phyloP scores from a whole-genome alignment of 129 eudicot genomes.

The Silybum marianum region DNA sequence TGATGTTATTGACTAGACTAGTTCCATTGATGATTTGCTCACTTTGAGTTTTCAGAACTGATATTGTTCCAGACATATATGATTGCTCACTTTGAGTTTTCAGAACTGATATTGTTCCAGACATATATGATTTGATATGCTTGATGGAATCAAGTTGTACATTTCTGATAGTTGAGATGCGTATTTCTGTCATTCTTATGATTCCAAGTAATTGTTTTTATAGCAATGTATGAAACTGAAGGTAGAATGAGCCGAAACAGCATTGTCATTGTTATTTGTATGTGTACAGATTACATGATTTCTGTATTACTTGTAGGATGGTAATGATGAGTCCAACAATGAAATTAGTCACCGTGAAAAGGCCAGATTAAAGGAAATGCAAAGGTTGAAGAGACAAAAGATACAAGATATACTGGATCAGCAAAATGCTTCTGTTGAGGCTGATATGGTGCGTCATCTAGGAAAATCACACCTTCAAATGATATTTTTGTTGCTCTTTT shows the following conservation, averaged over 20 bases:
- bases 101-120: background rate
- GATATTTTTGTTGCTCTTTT: background rate
- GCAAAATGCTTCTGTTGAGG: conserved; percentile 89
- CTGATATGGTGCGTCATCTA: conserved; percentile 72
- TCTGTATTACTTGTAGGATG: conserved; percentile 50
- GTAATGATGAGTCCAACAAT: conserved; percentile 36
- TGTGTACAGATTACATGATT: background rate
- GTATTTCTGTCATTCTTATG: background rate
- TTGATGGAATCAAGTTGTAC: background rate
- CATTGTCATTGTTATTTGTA: background rate
- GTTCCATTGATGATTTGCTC: background rate
- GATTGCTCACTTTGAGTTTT: background rate
- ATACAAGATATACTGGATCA: conserved; percentile 79
- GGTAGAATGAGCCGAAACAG: background rate
- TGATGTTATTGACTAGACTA: background rate
- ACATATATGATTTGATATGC: background rate
- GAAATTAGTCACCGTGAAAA: conserved; percentile 81
- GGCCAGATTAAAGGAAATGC: conserved; percentile 82
- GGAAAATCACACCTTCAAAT: background rate
- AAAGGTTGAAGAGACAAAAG: conserved; percentile 83
- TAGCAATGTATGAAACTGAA: background rate
- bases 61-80: background rate
- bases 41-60: background rate
- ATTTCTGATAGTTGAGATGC: background rate
- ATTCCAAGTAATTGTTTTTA: background rate